phyloP scores from a whole-genome alignment of 176 grass and related monocot genomes.

The Avena atlantica region DNA sequence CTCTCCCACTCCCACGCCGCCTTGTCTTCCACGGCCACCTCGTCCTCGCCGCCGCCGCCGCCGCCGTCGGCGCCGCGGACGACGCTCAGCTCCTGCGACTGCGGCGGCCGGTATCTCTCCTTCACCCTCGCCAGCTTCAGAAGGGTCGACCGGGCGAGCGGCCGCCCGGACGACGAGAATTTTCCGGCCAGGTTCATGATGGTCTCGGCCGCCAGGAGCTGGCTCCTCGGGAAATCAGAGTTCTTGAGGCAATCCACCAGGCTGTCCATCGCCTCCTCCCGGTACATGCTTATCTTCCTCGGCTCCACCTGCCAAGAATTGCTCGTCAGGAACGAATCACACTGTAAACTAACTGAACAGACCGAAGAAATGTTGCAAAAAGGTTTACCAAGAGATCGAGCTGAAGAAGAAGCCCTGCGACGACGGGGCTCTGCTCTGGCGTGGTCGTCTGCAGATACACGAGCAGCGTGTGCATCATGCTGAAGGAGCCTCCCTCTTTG shows the following conservation, averaged over 20 bases:
- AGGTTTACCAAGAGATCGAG: conserved; percentile 61
- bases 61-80: conserved; percentile 37
- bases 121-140: conserved; percentile 69
- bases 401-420: conserved; percentile 75
- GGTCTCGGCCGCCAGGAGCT: conserved; percentile 68
- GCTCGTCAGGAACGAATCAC: not conserved
- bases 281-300: conserved; percentile 77
- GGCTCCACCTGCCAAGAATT: conserved; percentile 50
- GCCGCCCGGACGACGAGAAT: conserved; percentile 71
- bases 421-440: conserved; percentile 56
- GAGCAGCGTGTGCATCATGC: conserved; percentile 75
- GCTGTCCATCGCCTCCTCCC: conserved; percentile 67
- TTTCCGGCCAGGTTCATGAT: conserved; percentile 64
- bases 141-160: conserved; percentile 57
- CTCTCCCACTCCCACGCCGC: conserved; percentile 61
- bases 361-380: not conserved
- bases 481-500: conserved; percentile 58
- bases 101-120: conserved; percentile 42
- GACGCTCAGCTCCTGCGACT: conserved; percentile 45
- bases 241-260: conserved; percentile 63
- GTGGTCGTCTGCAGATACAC: conserved; percentile 62
- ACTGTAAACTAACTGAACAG: not conserved
- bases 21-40: conserved; percentile 59
- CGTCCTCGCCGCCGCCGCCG: conserved; percentile 41
- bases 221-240: conserved; percentile 54